Base-by-base conservation (phyloP, 306 rosid species). In the Carpinus fangiana region DNA sequence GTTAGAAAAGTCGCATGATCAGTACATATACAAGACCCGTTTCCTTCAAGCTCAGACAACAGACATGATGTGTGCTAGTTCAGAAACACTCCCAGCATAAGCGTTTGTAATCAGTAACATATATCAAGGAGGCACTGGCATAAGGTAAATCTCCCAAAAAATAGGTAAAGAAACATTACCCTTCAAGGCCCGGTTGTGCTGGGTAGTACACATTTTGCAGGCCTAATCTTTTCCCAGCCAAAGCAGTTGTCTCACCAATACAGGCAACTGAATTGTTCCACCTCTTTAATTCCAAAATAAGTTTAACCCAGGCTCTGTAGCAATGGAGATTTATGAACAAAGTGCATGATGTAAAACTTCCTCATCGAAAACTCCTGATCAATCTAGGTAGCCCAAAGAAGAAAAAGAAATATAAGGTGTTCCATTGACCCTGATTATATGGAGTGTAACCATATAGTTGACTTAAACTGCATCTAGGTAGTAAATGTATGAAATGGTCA, bases 191-290 rank as follows among this genome's bases (percentile, higher is more conserved):
- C 7, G 98, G 98, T 69, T 90, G 87, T 55, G 81, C 46, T 47
- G 99, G 96, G 82, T 83, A 81, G 88, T 89, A 90, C 57, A 96
- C 94, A 82, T 96, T 88, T 86, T 66, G 76, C 86, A 96, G 86
- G 77, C 98, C 99, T 79, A 91, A 82, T 70, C 87, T 87, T 82
- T 87, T 78, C 56, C 97, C 94, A 76, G 85, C 90, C 43, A 86
- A 82, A 52, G 97, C 99, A 68, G 99, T 96, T 77, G 98, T 96
- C 89, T 93, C 98, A 17, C 99, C 99, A 76, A 96, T 93, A 88
- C 99, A 96, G 52, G 97, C 99, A 82, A 96, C 84, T 28, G 88
- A 87, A 52, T 89, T 88, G 78, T 74, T 86, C 97, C 99, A 80
- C 73, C 79, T 81, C 65, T 87, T 87, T 3, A 82, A 82, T 55